These are phyloP conservation scores for Pseudocercospora macadamiae DNA, from an alignment of 2,329 filamentous ascomycete genomes.

Conservation along the genomic window DNA sequence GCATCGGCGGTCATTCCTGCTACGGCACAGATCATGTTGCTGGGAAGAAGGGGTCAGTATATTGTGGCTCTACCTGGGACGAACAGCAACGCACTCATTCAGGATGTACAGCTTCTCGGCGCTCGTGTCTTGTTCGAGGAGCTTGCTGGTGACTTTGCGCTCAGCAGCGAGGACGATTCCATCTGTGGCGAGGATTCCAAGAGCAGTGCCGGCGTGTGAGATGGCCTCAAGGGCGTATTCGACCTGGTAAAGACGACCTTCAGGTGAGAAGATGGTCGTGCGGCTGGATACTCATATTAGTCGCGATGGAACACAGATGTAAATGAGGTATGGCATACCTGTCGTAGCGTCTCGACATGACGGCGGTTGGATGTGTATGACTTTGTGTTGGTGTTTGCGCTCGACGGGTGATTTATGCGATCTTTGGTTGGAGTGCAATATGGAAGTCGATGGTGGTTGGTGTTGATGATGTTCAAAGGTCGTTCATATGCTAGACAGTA, in stretches of 20 bases:
- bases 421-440: not conserved
- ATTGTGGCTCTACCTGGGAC: not conserved
- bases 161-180: conserved; percentile 97
- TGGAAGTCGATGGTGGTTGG: not conserved
- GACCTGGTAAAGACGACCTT: conserved; percentile 97
- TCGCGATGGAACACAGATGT: not conserved
- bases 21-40: conserved; percentile 99
- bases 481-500: conserved; percentile 1
- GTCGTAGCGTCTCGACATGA: conserved; percentile 42
- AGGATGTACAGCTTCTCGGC: conserved; percentile 99
- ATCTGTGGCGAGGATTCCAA: conserved; percentile 96
- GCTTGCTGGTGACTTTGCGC: conserved; percentile 98
- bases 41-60: conserved; percentile 42
- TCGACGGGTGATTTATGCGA: too few relatives aligned
- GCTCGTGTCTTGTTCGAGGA: conserved; percentile 98
- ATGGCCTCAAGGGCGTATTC: conserved; percentile 99
- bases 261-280: conserved; percentile 99
- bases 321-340: conserved; percentile 20
- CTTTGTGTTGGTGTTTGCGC: too few relatives aligned
- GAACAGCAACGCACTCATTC: conserved; percentile 73
- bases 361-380: conserved; percentile 7
- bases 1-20: conserved; percentile 99
- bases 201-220: conserved; percentile 94
- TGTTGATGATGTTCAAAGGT: not conserved
- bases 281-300: conserved; percentile 22